phyloP scores from a whole-genome alignment of 1,284 basidiomycete species.

The Sporisorium graminicola region DNA sequence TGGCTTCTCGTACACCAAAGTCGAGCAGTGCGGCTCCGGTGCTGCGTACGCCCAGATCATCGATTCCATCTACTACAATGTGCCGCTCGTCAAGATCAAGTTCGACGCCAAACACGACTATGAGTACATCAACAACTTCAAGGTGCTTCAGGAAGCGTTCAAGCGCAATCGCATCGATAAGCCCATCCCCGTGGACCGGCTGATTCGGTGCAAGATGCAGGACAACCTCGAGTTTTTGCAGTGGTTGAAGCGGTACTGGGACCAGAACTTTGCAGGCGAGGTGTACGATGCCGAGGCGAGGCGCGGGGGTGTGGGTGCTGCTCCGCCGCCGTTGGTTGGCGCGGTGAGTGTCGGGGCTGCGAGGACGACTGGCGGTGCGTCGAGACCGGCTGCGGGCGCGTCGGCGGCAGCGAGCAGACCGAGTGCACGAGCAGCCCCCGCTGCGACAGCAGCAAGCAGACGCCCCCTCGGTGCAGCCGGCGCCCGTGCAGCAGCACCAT shows the following conservation, averaged over 20 bases:
- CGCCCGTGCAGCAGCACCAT: constrained; percentile 76
- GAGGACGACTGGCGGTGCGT: constrained; percentile 16
- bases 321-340: constrained; percentile 64
- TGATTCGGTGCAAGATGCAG: constrained; percentile 99
- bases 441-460: constrained; percentile 10
- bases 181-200: constrained; percentile 92
- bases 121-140: constrained; percentile 94
- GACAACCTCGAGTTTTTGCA: constrained; percentile 99
- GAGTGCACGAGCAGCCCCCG: constrained; percentile 5
- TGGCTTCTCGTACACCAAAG: constrained; percentile 88
- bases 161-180: constrained; percentile 85
- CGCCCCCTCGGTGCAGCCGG: constrained; percentile 12
- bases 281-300: constrained; percentile 88
- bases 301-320: constrained; percentile 75
- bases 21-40: constrained; percentile 79
- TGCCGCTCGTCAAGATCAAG: constrained; percentile 64
- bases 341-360: constrained; percentile 51
- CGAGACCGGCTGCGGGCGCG: constrained; percentile 4
- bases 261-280: constrained; percentile 87
- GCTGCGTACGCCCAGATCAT: constrained; percentile 75
- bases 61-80: constrained; percentile 84
- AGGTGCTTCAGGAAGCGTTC: constrained; percentile 80
- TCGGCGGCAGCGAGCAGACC: neutral
- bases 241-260: constrained; percentile 98
- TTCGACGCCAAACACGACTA: constrained; percentile 80